Conservation (phyloP, 345 rosid species). For the Tarenaya hassleriana region DNA sequence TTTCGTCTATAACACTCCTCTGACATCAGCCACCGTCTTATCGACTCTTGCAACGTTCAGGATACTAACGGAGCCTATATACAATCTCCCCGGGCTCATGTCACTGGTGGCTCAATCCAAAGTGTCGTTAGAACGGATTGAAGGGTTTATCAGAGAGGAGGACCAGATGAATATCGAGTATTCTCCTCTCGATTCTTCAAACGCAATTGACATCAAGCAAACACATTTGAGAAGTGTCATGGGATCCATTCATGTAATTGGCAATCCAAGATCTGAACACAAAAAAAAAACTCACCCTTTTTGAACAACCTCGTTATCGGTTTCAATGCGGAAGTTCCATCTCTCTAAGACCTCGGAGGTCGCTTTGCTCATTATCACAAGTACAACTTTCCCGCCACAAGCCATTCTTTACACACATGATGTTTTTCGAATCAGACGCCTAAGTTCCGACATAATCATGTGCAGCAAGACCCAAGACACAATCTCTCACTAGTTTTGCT, state of each 20-base stretch:
- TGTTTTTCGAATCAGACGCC: neutral
- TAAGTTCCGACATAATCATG: neutral
- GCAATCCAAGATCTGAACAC: neutral
- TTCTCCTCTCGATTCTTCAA: too few species aligned
- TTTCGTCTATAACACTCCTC: too few species aligned
- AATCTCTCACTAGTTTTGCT: too few species aligned
- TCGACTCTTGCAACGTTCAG: too few species aligned
- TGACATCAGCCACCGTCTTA: too few species aligned
- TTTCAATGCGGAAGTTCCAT: conserved; percentile 90
- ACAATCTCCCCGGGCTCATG: too few species aligned
- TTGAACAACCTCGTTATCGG: conserved; percentile 71
- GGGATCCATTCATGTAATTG: neutral
- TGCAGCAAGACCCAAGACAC: neutral
- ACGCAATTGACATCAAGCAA: conserved; percentile 1
- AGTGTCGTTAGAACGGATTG: too few species aligned
- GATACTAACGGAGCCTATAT: too few species aligned
- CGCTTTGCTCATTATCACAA: conserved; percentile 83
- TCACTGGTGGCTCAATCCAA: too few species aligned
- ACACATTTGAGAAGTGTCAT: conserved; percentile 2
- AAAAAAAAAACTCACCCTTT: conserved; percentile 47
- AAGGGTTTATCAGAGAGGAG: too few species aligned
- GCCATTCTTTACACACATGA: conserved; percentile 74
- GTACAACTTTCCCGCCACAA: conserved; percentile 81
- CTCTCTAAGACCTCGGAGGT: conserved; percentile 82
- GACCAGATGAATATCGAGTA: too few species aligned